Conservation (phyloP, 176 grass and related monocot genomes). For the Carex littledalei region DNA sequence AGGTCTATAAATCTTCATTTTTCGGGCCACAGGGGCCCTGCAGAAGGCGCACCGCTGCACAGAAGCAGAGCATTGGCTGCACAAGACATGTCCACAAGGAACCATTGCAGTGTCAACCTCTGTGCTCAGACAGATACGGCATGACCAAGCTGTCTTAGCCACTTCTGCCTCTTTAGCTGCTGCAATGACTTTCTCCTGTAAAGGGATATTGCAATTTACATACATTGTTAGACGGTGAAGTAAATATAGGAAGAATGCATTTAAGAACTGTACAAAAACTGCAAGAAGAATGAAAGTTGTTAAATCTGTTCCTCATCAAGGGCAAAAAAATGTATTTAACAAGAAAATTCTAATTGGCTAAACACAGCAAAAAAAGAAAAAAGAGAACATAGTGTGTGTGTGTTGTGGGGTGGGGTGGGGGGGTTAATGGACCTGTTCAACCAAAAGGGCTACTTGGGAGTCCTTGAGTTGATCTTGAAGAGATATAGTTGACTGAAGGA, state of each 20-base stretch:
- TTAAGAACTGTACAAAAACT: neutral
- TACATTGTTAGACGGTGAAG: neutral
- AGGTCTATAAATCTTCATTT: conserved; percentile 87
- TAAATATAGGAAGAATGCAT: neutral
- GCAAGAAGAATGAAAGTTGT: neutral
- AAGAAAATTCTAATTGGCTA: neutral
- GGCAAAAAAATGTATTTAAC: too few relatives aligned
- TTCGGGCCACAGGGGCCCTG: conserved; percentile 62
- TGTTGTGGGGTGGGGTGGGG: neutral
- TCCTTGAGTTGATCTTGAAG: conserved; percentile 95
- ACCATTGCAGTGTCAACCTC: conserved; percentile 72
- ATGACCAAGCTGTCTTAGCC: conserved; percentile 79
- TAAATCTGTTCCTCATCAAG: neutral
- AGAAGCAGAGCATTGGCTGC: conserved; percentile 65
- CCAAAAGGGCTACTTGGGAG: conserved; percentile 87
- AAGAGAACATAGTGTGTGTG: neutral
- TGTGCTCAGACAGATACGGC: conserved; percentile 68
- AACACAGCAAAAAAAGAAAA: neutral
- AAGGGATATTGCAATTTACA: conserved; percentile 16
- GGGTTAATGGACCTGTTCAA: conserved; percentile 64
- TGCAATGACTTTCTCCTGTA: conserved; percentile 73
- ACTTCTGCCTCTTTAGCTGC: conserved; percentile 79
- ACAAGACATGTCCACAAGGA: conserved; percentile 90
- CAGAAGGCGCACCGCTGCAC: conserved; percentile 90
- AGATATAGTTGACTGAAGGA: conserved; percentile 66